Base-by-base conservation (phyloP, 441 rosid species). In the Adansonia grandidieri region DNA sequence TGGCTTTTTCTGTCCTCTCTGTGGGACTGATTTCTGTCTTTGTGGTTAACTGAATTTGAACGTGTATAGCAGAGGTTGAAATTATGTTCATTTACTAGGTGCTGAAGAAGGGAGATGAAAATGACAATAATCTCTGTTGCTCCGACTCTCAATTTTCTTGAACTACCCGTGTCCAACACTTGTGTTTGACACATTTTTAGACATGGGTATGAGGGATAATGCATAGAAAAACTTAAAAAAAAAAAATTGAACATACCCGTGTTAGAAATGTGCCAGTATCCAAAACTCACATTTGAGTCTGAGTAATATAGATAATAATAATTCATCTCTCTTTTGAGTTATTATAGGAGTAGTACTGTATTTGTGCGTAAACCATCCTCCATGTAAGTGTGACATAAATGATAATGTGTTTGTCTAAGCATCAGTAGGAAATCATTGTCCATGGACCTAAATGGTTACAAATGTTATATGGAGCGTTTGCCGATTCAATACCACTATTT, bases 11-110 rank as follows among this genome's bases (percentile, higher is more conserved):
- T 70, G 11, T 70, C 40, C 11, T 15, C 8, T 50, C 37, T 2
- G 1, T 11, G n/a, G 15, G 17, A 19, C 28, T 13, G 1, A 37
- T 70, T 70, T 2, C 20, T 69, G 37, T 69, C 17, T 69, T 69
- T 69, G 10, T 50, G 74, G 20, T 22, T 22, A 20, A 48, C 14
- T 48, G 40, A 45, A 22, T 70, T 32, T 64, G 47, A 15, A 64
- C 11, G 22, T 48, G 19, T 50, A 70, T 13, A 45, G 28, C 73
- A 47, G 42, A 69, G 28, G 74, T 50, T 70, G 58, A 48, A 45
- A 1, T 19, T 45, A 68, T 45, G 14, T 42, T 68, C 15, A 47
- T n/a, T 62, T n/a, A 62, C 15, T 19, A 68, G 0, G 11, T 42
- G 8, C 37, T 45, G 54, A 67, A 9, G 28, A 66, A 40, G 50